A percentile compares a stretch with the other conserved stretches of the same genome.
phyloP scores from a whole-genome alignment of 192 early-diverging fungal species.

The Coemansia sp. region DNA sequence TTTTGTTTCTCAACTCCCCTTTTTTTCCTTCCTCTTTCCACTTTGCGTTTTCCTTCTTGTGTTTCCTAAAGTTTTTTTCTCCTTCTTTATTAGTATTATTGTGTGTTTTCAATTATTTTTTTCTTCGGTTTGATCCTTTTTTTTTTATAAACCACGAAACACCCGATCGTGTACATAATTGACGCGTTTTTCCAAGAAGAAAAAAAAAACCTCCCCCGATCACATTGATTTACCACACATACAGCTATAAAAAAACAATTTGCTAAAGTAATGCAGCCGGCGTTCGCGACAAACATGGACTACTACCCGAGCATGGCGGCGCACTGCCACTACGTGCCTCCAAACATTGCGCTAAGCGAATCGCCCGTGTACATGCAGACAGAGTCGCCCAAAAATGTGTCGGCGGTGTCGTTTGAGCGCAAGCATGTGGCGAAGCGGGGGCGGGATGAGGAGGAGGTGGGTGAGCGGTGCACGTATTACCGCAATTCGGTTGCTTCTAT shows the following conservation, averaged over 20 bases:
- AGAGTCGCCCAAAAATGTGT: background rate
- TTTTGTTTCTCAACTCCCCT: background rate
- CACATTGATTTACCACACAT: background rate
- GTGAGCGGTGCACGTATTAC: conserved; percentile 36
- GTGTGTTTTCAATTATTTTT: background rate
- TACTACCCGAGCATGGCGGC: conserved; percentile 46
- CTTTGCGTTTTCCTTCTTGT: background rate
- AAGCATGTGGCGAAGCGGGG: conserved; percentile 37
- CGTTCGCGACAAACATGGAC: background rate
- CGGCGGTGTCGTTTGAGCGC: conserved; percentile 15
- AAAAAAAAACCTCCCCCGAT: no score
- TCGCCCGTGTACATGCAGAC: conserved; percentile 1
- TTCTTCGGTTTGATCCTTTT: background rate
- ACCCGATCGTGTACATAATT: conserved; percentile 10
- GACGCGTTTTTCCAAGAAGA: background rate
- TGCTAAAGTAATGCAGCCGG: conserved; percentile 5
- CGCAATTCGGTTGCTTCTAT: conserved; percentile 32
- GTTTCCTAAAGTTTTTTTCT: no score
- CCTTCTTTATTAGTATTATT: background rate
- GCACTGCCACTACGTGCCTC: conserved; percentile 27
- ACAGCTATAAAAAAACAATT: no score
- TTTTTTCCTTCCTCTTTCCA: background rate
- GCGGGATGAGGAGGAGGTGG: conserved; percentile 13
- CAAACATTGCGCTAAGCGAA: conserved; percentile 9
- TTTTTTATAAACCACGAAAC: background rate